Evolutionary conservation across 2,329 filamentous ascomycete genomes (phyloP), one percentile per base, ranked within the genome.

Genomic region (Nigrospora oryzae): DNA sequence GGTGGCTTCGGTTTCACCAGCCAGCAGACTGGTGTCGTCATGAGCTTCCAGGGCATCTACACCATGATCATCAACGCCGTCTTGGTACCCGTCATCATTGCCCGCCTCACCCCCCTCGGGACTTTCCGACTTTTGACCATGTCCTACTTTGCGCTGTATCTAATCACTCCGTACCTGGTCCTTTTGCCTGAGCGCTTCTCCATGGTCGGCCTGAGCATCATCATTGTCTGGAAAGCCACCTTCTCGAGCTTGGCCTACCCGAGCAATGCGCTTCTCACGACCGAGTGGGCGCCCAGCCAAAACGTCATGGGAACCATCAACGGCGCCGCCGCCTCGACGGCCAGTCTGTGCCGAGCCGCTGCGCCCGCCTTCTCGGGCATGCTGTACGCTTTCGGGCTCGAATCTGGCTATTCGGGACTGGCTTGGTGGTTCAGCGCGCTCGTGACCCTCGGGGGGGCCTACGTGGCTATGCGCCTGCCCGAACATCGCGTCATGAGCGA

Each of bases 191-290:
- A 81, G 14, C 67, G 68, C 30, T 64, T 89, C 36, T 83, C 86
- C 49, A 85, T 86, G 68, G 68, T 81, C 2, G 87, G 85, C 19
- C 81, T 95, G 42, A 91, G 89, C 59, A 56, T 81, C 8, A 73
- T 91, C 19, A 75, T 97, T 11, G 76, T 95, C 52, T 89, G 86
- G 83, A 97, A 96, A 66, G 95, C 94, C 60, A 94, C 89, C 0
- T 89, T 93, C 56, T 83, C 91, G 55, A 90, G 89, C 38, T 83
- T 96, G 65, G 84, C 90, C 0, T 97, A 95, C 64, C 93, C 93
- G 11, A 87, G 86, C 56, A 89, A 90, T 53, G 84, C 85, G 11
- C 94, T 97, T 46, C 79, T 98, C 46, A 77, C 95, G 30, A 86
- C 89, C 48, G 95, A 97, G 63, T 84, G 89, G 14, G 86, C 90